Base-by-base conservation (phyloP, 1,139 yeast genomes). In the Yamadazyma epiphylla region DNA sequence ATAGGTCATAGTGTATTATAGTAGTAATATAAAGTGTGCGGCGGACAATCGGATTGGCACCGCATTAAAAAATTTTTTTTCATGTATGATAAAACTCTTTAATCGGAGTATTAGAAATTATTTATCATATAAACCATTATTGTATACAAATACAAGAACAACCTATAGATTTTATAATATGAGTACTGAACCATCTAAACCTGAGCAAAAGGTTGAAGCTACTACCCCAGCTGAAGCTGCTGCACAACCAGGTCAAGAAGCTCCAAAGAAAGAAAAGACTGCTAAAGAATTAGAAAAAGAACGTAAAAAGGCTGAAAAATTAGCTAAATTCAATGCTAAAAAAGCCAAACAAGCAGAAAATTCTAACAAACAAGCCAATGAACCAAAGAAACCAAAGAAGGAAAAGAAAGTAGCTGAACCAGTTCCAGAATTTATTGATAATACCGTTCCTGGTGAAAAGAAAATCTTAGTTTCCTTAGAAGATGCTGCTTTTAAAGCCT, bases 251-350 rank as follows among this genome's bases (percentile, higher is more conserved):
- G 42, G 35, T 17, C 52, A 39, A 26, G 55, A 38, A 26, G 51
- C 39, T 4, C 52, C 58, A 30, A 46, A 42, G 34, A 60, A 53
- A 40, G 63, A 46, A 29, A 82, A 81, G 60, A 74, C 86, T 22
- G 80, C 82, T 36, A 84, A 82, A 55, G 86, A 82, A 57, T 62
- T 89, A 35, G 96, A 89, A 59, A 89, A 88, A 56, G 98, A 91
- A 64, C 79, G 82, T 53, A 89, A 89, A 70, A 89, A 89, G 74
- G 96, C 96, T 32, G 98, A 91, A 66, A 91, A 91, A 59, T 66
- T 88, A 53, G 95, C 96, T 53, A 91, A 89, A 58, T 89, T 89
- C 60, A 75, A 81, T 48, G 97, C 97, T 32, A 91, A 91, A 62
- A 83, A 89, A 64, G 88, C 89, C 39, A 86, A 86, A 50, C 80